A percentile compares a stretch with the other conserved stretches of the same genome.
Conservation (phyloP, 352 stramenopile species). For the Blastocystis sp. region DNA sequence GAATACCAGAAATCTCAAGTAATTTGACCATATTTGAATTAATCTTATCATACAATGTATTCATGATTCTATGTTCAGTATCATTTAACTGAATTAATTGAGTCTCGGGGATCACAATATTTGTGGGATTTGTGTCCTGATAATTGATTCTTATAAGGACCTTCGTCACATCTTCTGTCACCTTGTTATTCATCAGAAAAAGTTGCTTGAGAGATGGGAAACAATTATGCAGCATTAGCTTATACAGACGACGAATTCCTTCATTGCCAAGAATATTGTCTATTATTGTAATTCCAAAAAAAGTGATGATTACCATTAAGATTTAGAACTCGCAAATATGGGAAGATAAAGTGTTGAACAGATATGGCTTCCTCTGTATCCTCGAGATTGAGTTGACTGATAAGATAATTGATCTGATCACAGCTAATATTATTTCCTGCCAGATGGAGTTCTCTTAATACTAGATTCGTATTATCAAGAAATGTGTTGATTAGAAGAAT, state of each 20-base stretch:
- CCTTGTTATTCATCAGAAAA: not conserved
- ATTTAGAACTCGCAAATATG: not conserved
- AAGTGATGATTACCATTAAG: not conserved
- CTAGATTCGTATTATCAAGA: not conserved
- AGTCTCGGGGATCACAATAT: conserved; percentile 18
- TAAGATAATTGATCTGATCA: conserved; percentile 48
- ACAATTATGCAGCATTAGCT: conserved; percentile 6
- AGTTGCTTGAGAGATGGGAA: conserved; percentile 5
- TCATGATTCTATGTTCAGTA: not conserved
- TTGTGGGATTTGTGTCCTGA: conserved; percentile 5
- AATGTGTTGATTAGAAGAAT: not conserved
- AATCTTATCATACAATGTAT: not conserved
- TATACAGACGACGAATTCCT: conserved; percentile 7
- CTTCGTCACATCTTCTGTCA: not conserved
- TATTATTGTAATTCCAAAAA: not conserved
- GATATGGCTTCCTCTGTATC: not conserved
- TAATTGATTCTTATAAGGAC: not conserved
- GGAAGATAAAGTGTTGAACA: conserved; percentile 16
- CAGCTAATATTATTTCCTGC: conserved; percentile 8
- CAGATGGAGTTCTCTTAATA: not conserved
- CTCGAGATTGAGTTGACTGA: conserved; percentile 3
- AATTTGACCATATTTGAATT: not conserved
- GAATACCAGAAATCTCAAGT: not conserved
- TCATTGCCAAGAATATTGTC: conserved; percentile 27
- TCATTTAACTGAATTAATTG: not conserved